Evolutionary conservation across 2,329 filamentous ascomycete species (phyloP).

Genomic region (Nothophaeocryptopus gaeumannii): DNA sequence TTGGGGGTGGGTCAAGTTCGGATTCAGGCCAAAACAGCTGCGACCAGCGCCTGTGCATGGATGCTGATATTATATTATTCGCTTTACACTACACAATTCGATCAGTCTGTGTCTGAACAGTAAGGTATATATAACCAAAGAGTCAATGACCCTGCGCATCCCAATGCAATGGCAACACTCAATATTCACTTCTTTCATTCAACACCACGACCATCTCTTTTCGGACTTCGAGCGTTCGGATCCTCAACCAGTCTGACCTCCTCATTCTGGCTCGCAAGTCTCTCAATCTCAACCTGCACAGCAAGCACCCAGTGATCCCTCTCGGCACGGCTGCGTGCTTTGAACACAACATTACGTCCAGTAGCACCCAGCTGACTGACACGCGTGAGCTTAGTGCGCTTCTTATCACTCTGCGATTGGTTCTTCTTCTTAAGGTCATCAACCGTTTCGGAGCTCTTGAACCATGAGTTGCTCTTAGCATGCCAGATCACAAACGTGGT

Average conservation of each 20-base stretch:
- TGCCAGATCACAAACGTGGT: constrained; percentile 68
- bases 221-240: neutral
- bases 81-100: too few species aligned
- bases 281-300: constrained; percentile 65
- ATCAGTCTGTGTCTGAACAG: too few species aligned
- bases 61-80: too few species aligned
- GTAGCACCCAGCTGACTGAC: constrained; percentile 61
- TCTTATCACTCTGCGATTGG: constrained; percentile 8
- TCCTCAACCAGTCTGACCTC: constrained; percentile 48
- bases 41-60: too few species aligned
- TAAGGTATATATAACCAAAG: too few species aligned
- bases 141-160: neutral
- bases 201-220: neutral
- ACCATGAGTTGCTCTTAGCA: constrained; percentile 56
- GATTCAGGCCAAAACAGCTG: too few species aligned
- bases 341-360: constrained; percentile 64
- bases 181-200: neutral
- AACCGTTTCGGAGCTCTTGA: constrained; percentile 39
- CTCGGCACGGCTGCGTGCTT: constrained; percentile 62
- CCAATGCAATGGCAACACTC: neutral
- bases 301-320: constrained; percentile 67
- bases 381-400: constrained; percentile 49
- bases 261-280: constrained; percentile 50
- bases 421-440: constrained; percentile 31
- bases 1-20: too few species aligned